A percentile compares a stretch with the other conserved stretches of the same genome.
Evolutionary conservation across 2,329 filamentous ascomycete genomes (phyloP).

Genomic region (Cladosporium sp.): DNA sequence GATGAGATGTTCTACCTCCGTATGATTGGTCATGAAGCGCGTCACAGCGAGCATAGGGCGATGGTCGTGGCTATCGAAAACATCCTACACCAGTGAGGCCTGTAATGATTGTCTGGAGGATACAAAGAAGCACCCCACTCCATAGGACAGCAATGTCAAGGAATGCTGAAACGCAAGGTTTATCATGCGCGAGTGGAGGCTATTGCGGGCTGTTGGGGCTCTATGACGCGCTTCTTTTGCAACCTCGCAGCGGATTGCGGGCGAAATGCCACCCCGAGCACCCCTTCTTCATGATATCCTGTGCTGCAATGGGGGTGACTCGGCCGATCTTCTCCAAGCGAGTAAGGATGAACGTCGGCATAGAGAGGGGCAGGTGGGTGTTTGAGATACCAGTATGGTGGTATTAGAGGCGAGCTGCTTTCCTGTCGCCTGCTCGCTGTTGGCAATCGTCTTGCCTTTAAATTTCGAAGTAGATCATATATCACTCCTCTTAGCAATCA

Average conservation of each 20-base stretch:
- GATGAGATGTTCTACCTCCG: too few relatives aligned
- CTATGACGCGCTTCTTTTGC: conserved; percentile 1
- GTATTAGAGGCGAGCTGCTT: neutral
- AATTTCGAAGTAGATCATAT: neutral
- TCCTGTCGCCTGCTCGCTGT: neutral
- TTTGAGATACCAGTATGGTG: neutral
- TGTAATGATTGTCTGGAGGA: too few relatives aligned
- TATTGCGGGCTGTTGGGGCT: neutral
- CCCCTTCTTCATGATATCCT: neutral
- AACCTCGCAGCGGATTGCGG: conserved; percentile 1
- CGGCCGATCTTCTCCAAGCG: neutral
- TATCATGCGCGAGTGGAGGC: too few relatives aligned
- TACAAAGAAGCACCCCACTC: too few relatives aligned
- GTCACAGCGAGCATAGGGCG: too few relatives aligned
- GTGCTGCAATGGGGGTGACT: neutral
- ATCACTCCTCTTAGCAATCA: neutral
- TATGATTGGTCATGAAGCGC: too few relatives aligned
- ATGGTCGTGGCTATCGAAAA: too few relatives aligned
- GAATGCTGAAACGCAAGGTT: too few relatives aligned
- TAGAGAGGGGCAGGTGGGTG: neutral
- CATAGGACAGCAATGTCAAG: too few relatives aligned
- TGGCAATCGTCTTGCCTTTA: neutral
- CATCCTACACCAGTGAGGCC: too few relatives aligned
- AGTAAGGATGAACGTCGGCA: neutral
- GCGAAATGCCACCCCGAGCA: neutral